Evolutionary conservation across 305 asterid genomes (phyloP).

Genomic region (Fraxinus sp.): DNA sequence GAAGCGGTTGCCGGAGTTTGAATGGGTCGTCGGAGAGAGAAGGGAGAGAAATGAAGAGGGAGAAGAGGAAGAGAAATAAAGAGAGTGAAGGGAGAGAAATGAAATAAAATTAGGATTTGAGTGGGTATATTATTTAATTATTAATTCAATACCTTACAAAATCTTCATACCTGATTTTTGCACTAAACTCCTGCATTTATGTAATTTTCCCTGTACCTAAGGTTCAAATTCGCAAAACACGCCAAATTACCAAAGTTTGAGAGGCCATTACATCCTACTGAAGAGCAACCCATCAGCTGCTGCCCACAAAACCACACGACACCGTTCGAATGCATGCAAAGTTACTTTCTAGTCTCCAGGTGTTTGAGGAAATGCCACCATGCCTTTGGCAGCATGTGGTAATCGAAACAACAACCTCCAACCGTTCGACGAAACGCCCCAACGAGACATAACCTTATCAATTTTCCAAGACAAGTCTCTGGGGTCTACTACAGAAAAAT

Average conservation of each 20-base stretch:
- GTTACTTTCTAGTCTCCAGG: background rate
- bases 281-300: background rate
- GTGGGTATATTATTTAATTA: too few relatives aligned
- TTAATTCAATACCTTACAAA: too few relatives aligned
- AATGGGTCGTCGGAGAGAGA: too few relatives aligned
- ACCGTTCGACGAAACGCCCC: background rate
- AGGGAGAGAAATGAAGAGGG: too few relatives aligned
- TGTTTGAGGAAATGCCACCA: background rate
- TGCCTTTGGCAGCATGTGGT: background rate
- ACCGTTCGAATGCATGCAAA: background rate
- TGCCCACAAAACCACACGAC: background rate
- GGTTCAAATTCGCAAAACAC: background rate
- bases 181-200: too few relatives aligned
- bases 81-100: too few relatives aligned
- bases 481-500: background rate
- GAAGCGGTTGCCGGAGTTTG: too few relatives aligned
- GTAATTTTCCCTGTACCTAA: too few relatives aligned
- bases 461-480: background rate
- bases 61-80: too few relatives aligned
- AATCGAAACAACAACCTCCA: background rate
- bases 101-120: too few relatives aligned
- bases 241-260: background rate
- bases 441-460: background rate
- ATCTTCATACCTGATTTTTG: too few relatives aligned
- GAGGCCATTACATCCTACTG: background rate